phyloP scores from a whole-genome alignment of 371 early-diverging fungal species.

The Saksenaea oblongispora region DNA sequence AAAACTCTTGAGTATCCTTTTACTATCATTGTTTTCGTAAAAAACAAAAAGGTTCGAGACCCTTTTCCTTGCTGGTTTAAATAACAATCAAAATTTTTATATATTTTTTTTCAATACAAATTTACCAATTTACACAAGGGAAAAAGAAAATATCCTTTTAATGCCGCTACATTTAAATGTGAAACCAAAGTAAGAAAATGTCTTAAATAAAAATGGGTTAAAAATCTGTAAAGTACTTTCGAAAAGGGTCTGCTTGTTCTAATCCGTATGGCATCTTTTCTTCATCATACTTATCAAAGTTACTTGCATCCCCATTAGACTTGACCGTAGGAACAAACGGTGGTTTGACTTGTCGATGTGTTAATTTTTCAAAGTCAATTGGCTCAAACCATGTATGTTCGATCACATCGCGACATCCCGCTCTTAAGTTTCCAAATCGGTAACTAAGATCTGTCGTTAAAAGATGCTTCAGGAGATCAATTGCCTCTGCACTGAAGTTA shows the following conservation, averaged over 20 bases:
- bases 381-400: conserved; percentile 91
- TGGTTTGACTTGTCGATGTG: conserved; percentile 70
- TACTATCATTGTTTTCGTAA: background rate
- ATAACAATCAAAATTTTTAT: too few relatives aligned
- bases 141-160: too few relatives aligned
- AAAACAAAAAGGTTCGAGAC: background rate
- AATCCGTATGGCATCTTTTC: conserved; percentile 56
- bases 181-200: background rate
- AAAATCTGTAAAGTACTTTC: conserved; percentile 32
- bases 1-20: background rate
- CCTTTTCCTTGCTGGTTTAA: too few relatives aligned
- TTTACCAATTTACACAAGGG: too few relatives aligned
- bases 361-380: conserved; percentile 87
- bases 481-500: conserved; percentile 79
- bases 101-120: too few relatives aligned
- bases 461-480: conserved; percentile 86
- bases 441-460: conserved; percentile 84
- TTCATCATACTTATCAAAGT: conserved; percentile 91
- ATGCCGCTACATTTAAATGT: too few relatives aligned
- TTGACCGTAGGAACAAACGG: conserved; percentile 85
- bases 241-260: conserved; percentile 25
- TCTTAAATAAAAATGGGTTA: conserved; percentile 8
- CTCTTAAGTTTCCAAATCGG: conserved; percentile 87
- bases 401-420: conserved; percentile 86
- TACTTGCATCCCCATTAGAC: conserved; percentile 85